A percentile compares a stretch with the other conserved stretches of the same genome.
Conservation (phyloP, 352 stramenopile species). For the Peronosclerospora sorghi region DNA sequence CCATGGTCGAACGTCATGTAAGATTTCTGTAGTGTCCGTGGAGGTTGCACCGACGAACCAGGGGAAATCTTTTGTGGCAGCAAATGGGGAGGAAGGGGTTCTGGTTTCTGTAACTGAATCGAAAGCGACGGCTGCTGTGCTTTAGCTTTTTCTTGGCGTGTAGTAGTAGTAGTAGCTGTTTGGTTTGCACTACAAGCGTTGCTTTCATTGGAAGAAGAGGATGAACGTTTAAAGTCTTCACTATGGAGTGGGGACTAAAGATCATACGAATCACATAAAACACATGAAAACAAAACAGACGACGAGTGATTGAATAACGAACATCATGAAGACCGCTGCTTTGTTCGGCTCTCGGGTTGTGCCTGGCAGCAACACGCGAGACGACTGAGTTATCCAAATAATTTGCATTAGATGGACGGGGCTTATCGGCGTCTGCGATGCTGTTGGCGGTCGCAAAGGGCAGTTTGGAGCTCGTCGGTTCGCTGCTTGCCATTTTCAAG, state of each 20-base stretch:
- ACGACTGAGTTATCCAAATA: background rate
- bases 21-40: conserved; percentile 34
- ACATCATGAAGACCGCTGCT: conserved; percentile 13
- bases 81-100: background rate
- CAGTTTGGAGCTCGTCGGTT: conserved; percentile 1
- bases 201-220: conserved; percentile 21
- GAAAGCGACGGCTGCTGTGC: no score
- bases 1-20: conserved; percentile 21
- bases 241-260: conserved; percentile 26
- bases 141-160: no score
- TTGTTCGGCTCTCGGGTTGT: conserved; percentile 7
- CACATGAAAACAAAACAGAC: background rate
- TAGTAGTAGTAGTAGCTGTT: background rate
- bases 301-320: no score
- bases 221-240: conserved; percentile 21
- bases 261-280: background rate
- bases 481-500: background rate
- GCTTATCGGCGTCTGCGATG: background rate
- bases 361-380: background rate
- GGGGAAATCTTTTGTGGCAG: background rate
- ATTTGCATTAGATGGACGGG: background rate
- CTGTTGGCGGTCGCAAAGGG: conserved; percentile 5
- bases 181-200: conserved; percentile 17
- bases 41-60: conserved; percentile 13
- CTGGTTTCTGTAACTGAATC: background rate